phyloP scores from a whole-genome alignment of 2,329 filamentous ascomycete species.

The Penicillium sclerotigenum region DNA sequence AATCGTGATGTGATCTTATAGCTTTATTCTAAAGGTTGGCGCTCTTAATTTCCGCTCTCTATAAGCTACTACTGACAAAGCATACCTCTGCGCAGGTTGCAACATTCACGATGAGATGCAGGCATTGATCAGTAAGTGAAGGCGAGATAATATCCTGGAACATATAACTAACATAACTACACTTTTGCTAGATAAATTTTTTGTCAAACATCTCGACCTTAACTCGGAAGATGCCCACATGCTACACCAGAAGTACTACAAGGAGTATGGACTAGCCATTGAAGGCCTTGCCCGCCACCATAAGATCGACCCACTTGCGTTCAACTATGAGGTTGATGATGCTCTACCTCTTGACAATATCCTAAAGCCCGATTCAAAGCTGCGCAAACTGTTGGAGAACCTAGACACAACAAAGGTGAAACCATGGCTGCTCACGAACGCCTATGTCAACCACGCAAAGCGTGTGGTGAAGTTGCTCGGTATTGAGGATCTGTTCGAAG shows the following conservation, averaged over 20 bases:
- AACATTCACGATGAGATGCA: slow-evolving; percentile 89
- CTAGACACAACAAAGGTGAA: slow-evolving; percentile 81
- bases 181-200: slow-evolving; percentile 52
- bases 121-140: slow-evolving; percentile 62
- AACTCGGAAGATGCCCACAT: slow-evolving; percentile 73
- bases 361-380: slow-evolving; percentile 71
- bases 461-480: slow-evolving; percentile 76
- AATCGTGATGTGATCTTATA: slow-evolving; percentile 25
- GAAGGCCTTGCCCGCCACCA: slow-evolving; percentile 92
- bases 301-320: slow-evolving; percentile 90
- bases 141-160: not conserved
- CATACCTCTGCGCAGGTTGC: slow-evolving; percentile 51
- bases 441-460: slow-evolving; percentile 83
- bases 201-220: slow-evolving; percentile 68
- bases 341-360: slow-evolving; percentile 82
- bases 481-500: slow-evolving; percentile 87
- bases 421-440: slow-evolving; percentile 94
- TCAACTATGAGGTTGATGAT: slow-evolving; percentile 93
- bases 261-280: slow-evolving; percentile 93
- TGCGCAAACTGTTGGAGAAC: slow-evolving; percentile 73
- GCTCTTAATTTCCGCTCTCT: not conserved
- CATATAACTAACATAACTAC: not conserved
- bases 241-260: slow-evolving; percentile 90
- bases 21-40: slow-evolving; percentile 78
- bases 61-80: slow-evolving; percentile 12